phyloP scores from a whole-genome alignment of 768 basidiomycete genomes.

The Boletus subparvulus region DNA sequence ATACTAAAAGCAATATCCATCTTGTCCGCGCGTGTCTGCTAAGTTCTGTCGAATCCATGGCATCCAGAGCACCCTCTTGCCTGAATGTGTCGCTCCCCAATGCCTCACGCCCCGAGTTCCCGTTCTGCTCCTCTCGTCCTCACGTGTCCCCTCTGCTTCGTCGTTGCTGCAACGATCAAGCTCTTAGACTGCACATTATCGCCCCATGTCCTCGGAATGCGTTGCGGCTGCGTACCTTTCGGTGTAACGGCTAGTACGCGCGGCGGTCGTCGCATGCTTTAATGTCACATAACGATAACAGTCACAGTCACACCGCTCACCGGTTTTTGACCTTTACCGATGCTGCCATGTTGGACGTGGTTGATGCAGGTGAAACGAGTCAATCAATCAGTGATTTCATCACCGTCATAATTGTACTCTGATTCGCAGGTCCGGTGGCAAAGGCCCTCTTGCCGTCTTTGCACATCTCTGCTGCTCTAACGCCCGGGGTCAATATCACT shows the following conservation, averaged over 20 bases:
- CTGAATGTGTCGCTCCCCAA: constrained; percentile 20
- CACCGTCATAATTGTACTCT: not conserved
- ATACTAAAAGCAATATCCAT: not conserved
- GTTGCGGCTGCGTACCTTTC: not conserved
- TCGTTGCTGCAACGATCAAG: not conserved
- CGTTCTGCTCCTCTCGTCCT: not conserved
- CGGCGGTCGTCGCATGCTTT: too few species aligned
- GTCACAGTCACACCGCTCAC: too few species aligned
- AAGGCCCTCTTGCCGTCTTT: not conserved
- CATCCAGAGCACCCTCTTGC: constrained; percentile 25
- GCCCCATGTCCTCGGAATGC: not conserved
- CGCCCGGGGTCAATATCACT: too few species aligned
- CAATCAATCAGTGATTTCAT: not conserved
- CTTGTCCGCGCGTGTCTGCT: not conserved
- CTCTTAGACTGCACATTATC: not conserved
- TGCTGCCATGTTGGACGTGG: not conserved
- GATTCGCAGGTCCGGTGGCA: not conserved
- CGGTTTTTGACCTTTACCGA: not conserved
- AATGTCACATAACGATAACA: too few species aligned
- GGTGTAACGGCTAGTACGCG: too few species aligned
- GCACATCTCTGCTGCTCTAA: not conserved
- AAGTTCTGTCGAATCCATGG: not conserved
- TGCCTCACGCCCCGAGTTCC: constrained; percentile 22
- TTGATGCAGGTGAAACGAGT: not conserved
- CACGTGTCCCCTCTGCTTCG: too few species aligned